These are phyloP conservation scores for Backusella mclennaniae DNA, from an alignment of 192 early-diverging fungal genomes.

Conservation along the genomic window DNA sequence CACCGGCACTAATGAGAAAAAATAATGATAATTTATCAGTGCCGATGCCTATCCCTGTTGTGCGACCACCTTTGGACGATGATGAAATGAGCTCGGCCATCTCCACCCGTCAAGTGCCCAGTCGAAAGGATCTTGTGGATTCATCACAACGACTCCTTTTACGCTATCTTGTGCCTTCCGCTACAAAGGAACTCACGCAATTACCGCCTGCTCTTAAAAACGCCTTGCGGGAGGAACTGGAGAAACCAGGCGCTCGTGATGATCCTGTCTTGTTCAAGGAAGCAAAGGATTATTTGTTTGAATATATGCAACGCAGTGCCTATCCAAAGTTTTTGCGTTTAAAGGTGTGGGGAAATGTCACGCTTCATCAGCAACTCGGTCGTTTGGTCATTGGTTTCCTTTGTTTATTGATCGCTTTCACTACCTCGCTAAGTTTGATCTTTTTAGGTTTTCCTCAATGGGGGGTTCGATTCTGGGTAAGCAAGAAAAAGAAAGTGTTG, in stretches of 20 bases:
- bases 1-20: background rate
- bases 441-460: conserved; percentile 48
- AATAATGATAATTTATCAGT: background rate
- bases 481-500: background rate
- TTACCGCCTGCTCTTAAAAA: conserved; percentile 32
- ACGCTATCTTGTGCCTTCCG: conserved; percentile 48
- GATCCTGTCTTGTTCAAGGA: conserved; percentile 54
- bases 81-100: background rate
- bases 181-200: conserved; percentile 44
- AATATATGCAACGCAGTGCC: conserved; percentile 48
- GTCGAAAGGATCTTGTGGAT: conserved; percentile 21
- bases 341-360: conserved; percentile 58
- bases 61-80: background rate
- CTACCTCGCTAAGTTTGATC: conserved; percentile 49
- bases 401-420: conserved; percentile 51
- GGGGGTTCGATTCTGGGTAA: conserved; percentile 53
- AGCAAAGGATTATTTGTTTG: conserved; percentile 52
- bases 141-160: conserved; percentile 54
- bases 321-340: conserved; percentile 57
- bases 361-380: conserved; percentile 41
- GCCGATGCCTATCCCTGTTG: conserved; percentile 1
- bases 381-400: conserved; percentile 47
- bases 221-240: background rate
- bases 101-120: background rate
- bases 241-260: conserved; percentile 26